Base-by-base conservation (phyloP, 805 yeast genomes). In the Metschnikowia gruessii region DNA sequence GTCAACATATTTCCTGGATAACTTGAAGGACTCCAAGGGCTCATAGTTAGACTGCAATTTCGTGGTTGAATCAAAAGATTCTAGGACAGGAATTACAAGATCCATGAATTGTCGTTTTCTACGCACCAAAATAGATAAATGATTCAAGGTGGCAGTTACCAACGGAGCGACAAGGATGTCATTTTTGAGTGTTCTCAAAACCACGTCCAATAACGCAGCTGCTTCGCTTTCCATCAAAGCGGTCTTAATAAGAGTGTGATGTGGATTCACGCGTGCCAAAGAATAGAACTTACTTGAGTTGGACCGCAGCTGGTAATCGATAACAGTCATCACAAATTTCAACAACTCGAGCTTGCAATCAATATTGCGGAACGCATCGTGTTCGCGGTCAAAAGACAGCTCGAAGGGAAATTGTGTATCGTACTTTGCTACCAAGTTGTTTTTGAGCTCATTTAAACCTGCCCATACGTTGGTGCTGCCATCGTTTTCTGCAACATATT, bases 341-440 rank as follows among this genome's bases (percentile, higher is more conserved):
- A 84, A 69, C n/a, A 85, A 71, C 24, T 91, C 83, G n/a, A 86
- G 66, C 62, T 79, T 81, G 39, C 82, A 69, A 12, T 85, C 81
- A 32, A 81, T 64, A 39, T 81, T 76, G 61, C 82, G 75, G 30
- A 69, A 58, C 26, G 64, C 55, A 54, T 79, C 82, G 31, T 72
- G 70, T 50, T 79, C 87, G 18, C 65, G 68, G 46, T 72, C 69
- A 44, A 73, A 80, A 16, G 72, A 65, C 13, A 74, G 65, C 17
- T 67, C 62, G 45, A 81, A 70, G 3, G 88, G 89, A 54, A 72
- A 81, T 3, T 60, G 66, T 3, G 80, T 62, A 18, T 74, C 77
- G 81, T 88, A 87, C 47, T 80, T 75, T 9, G 72, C 64, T n/a
- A 86, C 62, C n/a, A 88, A 70, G 29, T 68, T 69, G 26, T 70